Evolutionary conservation across 2,329 filamentous ascomycete species (phyloP).

Genomic region (Raffaelea ambrosiae): DNA sequence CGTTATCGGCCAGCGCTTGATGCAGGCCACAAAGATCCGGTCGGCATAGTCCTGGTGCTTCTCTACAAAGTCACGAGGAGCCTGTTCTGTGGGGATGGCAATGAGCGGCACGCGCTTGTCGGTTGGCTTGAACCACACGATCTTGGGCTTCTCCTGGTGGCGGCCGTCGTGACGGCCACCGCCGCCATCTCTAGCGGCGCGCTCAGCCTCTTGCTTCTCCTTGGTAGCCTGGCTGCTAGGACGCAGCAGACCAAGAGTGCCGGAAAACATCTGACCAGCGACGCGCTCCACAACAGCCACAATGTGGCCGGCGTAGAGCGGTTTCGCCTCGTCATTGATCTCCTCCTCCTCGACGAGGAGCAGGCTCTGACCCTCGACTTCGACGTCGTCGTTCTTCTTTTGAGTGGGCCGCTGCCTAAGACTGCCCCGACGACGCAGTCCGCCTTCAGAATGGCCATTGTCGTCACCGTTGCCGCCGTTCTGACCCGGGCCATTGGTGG

Average conservation of each 20-base stretch:
- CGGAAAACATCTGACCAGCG: constrained; percentile 98
- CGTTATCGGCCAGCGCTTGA: constrained; percentile 99
- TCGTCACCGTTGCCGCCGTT: constrained; percentile 52
- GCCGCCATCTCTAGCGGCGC: constrained; percentile 66
- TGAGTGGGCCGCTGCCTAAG: constrained; percentile 93
- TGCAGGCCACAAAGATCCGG: constrained; percentile 96
- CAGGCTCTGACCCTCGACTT: constrained; percentile 95
- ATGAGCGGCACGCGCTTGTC: constrained; percentile 98
- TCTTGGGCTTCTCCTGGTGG: constrained; percentile 95
- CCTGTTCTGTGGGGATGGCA: constrained; percentile 96
- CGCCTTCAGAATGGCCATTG: constrained; percentile 61
- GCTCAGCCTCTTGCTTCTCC: constrained; percentile 97
- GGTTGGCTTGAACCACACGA: constrained; percentile 99
- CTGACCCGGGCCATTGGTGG: constrained; percentile 63
- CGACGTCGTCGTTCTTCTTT: constrained; percentile 99
- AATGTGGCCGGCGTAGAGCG: constrained; percentile 91
- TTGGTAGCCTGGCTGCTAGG: constrained; percentile 98
- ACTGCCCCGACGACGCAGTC: constrained; percentile 86
- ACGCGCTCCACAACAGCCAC: constrained; percentile 96
- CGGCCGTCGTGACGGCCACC: constrained; percentile 65
- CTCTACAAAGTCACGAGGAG: constrained; percentile 94
- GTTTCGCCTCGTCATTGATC: constrained; percentile 97
- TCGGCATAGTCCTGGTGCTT: constrained; percentile 97
- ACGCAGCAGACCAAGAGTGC: constrained; percentile 84
- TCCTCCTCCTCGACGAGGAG: constrained; percentile 97